Base-by-base conservation (phyloP, 257 asterid species). In the Paraleonurus japonicus region DNA sequence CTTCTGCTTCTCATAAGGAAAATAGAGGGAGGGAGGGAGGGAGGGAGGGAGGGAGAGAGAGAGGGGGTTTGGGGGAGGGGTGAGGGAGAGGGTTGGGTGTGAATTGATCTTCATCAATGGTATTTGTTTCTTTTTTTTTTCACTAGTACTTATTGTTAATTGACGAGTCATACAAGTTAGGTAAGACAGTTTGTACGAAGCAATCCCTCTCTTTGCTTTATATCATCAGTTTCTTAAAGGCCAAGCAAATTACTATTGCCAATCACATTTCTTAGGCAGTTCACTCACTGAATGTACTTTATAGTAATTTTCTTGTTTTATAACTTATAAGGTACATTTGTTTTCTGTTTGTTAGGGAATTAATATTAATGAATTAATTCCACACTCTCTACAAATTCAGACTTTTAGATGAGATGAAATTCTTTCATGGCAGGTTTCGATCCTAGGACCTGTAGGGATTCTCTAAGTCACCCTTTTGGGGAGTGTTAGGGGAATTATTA, bases 111-210 rank as follows among this genome's bases (percentile, higher is more conserved):
- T 61, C 28, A 37, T 61, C 28, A 37, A 15, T 69, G 50, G 50
- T 67, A 35, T 61, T 28, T 35, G 64, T 5, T 69, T 72, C 41
- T 73, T 24, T 71, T 63, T 43, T 75, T 64, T 24, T 66, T 57
- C 22, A 12, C 6, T 10, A 11, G 53, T 33, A 61, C 43, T 47
- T 51, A 28, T 33, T 48, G 35, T 65, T 55, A 63, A 73, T 43
- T 28, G 16, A 7, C 1, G 13, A 68, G 59, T 71, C 51, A 32
- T 66, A 37, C 51, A 53, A 60, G 27, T 61, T 61, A 65, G 48
- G 24, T 65, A 47, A 11, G 7, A 45, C 32, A 63, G 60, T 77
- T 76, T 32, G 26, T 54, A 33, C 24, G 22, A 5, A 6, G 61
- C 41, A 58, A 45, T 16, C 58, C 37, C 57, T 62, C 61, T 7